Conservation (phyloP, 768 basidiomycete species). For the Naganishia randhawae region DNA sequence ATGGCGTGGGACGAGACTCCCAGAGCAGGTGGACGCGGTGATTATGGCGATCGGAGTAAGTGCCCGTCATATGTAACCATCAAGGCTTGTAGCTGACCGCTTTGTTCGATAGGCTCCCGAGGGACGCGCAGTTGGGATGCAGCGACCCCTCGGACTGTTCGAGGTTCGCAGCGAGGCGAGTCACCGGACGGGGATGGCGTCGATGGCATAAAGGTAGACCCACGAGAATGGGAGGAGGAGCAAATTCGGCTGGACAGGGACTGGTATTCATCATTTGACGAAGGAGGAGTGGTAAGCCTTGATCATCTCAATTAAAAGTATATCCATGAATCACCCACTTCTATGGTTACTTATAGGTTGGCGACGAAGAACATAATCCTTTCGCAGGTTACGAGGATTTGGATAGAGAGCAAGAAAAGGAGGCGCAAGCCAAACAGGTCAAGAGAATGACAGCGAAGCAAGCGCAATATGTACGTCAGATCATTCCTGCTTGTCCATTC, state of each 20-base stretch:
- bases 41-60: slow-evolving; percentile 55
- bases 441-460: slow-evolving; percentile 89
- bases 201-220: slow-evolving; percentile 56
- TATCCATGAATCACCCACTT: background rate
- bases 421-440: slow-evolving; percentile 45
- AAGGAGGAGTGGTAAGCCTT: slow-evolving; percentile 64
- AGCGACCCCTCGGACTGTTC: slow-evolving; percentile 40
- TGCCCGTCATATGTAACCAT: background rate
- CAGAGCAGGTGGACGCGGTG: slow-evolving; percentile 56
- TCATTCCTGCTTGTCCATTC: background rate
- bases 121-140: slow-evolving; percentile 40
- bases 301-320: background rate
- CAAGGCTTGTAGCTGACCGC: background rate
- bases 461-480: slow-evolving; percentile 78
- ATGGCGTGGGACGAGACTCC: slow-evolving; percentile 94
- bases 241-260: slow-evolving; percentile 85
- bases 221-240: slow-evolving; percentile 95
- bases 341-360: slow-evolving; percentile 47
- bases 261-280: slow-evolving; percentile 92
- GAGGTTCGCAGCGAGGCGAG: slow-evolving; percentile 22
- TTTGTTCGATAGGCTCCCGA: background rate
- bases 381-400: slow-evolving; percentile 90
- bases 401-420: slow-evolving; percentile 47
- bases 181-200: slow-evolving; percentile 36
- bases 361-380: slow-evolving; percentile 88